Base-by-base conservation (phyloP, 441 rosid species). In the Brassica hybrid region DNA sequence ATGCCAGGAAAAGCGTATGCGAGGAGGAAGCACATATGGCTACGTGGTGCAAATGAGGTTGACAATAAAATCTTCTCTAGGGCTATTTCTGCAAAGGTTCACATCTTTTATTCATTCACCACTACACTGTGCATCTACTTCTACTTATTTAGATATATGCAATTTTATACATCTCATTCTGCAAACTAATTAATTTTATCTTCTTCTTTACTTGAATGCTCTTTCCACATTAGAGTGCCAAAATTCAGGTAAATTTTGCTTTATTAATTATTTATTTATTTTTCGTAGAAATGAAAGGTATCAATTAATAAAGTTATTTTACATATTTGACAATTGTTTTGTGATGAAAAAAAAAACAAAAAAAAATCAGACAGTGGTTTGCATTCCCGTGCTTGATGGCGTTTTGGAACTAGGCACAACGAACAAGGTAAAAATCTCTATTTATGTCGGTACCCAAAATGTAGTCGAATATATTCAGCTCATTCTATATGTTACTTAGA, bases 31-130 rank as follows among this genome's bases (percentile, higher is more conserved):
- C 96, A 94, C 68, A 88, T 86, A 61, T 96, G 99, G 99, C 91
- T 96, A 21, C 81, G 85, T 9, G 91, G 96, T 72, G 93, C 98
- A 27, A 90, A 88, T 63, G 97, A 94, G 63, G 90, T 87, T 30
- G 99, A 96, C 74, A 89, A 96, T 89, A 96, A 91, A 83, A 90
- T 87, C 6, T 94, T 93, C 68, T 81, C 93, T 11, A 86, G 99
- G 85, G 95, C 98, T 56, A 94, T 96, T 77, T 94, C 94, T 13
- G 99, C 99, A 58, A 94, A 92, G 97, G 99, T 96, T 80, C 6
- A 17, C 13, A 30, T 32, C 50, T 64, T 34, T 64, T 61, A 6
- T 54, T 21, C 19, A 64, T 59, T n/a, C n/a, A n/a, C n/a, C n/a
- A 61, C 56, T 66, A 38, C 27, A 48, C 69, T 59, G 9, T 60